phyloP scores from a whole-genome alignment of 352 stramenopile species.

The Phytopythium aichiense region DNA sequence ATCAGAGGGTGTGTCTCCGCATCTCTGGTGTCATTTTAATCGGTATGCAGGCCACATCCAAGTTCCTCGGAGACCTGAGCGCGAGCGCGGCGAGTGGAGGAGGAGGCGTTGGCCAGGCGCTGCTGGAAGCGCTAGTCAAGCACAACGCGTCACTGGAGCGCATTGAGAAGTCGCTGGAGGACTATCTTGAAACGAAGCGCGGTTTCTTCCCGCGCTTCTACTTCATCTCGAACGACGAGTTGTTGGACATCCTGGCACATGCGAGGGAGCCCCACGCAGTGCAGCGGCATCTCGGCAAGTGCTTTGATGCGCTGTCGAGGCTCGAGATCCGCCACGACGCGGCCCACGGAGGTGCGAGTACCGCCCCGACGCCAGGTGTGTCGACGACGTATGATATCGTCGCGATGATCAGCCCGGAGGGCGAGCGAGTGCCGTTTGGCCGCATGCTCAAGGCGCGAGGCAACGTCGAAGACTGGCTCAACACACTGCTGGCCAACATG shows the following conservation, averaged over 20 bases:
- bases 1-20: constrained; percentile 65
- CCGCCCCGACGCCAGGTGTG: background rate
- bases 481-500: constrained; percentile 72
- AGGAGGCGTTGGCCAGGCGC: constrained; percentile 22
- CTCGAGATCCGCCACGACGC: constrained; percentile 66
- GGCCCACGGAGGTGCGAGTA: constrained; percentile 8
- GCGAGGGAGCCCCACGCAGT: constrained; percentile 76
- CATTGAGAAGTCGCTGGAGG: constrained; percentile 79
- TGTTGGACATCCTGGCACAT: constrained; percentile 81
- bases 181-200: constrained; percentile 85
- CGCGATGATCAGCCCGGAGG: constrained; percentile 79
- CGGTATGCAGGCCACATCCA: constrained; percentile 7
- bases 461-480: constrained; percentile 88
- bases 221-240: constrained; percentile 86
- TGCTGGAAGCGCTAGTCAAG: constrained; percentile 61
- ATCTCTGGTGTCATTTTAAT: constrained; percentile 44
- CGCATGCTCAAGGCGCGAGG: constrained; percentile 75
- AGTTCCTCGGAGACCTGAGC: background rate
- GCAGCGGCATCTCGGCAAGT: constrained; percentile 79
- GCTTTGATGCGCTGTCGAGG: constrained; percentile 77
- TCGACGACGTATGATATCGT: constrained; percentile 45
- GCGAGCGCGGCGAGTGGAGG: constrained; percentile 7
- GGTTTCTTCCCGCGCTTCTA: constrained; percentile 83
- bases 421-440: constrained; percentile 72
- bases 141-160: constrained; percentile 68